Percentiles rank a stretch among this genome's conserved stretches.
Conservation (phyloP, 1,284 basidiomycete species). For the Rhodotorula sp. region DNA sequence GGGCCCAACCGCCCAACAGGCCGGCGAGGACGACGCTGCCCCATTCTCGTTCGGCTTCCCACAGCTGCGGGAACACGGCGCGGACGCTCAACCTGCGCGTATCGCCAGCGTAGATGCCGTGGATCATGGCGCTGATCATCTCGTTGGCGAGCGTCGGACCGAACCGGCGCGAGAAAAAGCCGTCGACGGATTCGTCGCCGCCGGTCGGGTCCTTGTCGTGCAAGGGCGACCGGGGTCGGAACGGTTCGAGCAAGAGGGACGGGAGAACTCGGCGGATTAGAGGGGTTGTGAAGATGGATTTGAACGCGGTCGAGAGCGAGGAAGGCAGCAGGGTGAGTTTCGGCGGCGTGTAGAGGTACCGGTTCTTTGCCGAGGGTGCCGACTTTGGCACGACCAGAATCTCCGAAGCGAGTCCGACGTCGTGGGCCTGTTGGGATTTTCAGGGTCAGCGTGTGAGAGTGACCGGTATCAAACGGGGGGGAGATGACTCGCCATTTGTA, state of each 20-base stretch:
- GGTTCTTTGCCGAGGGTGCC: constrained; percentile 67
- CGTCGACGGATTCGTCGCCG: constrained; percentile 76
- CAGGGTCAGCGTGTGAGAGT: background rate
- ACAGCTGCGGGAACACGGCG: constrained; percentile 71
- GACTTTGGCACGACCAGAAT: constrained; percentile 64
- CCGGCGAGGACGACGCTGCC: constrained; percentile 67
- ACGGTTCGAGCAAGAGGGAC: constrained; percentile 61
- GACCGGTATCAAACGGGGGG: background rate
- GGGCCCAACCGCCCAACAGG: constrained; percentile 52
- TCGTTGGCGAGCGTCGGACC: constrained; percentile 68
- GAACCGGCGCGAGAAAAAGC: constrained; percentile 73
- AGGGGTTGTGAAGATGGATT: constrained; percentile 51
- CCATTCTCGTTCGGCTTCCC: constrained; percentile 61
- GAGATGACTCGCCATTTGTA: constrained; percentile 68
- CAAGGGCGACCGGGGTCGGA: constrained; percentile 52
- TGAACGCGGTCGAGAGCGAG: constrained; percentile 52
- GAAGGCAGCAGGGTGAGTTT: constrained; percentile 57
- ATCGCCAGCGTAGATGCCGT: constrained; percentile 91
- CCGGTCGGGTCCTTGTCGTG: constrained; percentile 45
- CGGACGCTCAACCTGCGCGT: constrained; percentile 70
- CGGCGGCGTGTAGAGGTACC: constrained; percentile 67
- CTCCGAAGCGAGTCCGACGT: constrained; percentile 61
- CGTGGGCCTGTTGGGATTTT: constrained; percentile 61
- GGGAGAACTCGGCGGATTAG: constrained; percentile 59
- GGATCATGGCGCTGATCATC: constrained; percentile 78